These are phyloP conservation scores for Wickerhamomyces sydowiorum DNA, from an alignment of 805 yeast species.

Conservation along the genomic window DNA sequence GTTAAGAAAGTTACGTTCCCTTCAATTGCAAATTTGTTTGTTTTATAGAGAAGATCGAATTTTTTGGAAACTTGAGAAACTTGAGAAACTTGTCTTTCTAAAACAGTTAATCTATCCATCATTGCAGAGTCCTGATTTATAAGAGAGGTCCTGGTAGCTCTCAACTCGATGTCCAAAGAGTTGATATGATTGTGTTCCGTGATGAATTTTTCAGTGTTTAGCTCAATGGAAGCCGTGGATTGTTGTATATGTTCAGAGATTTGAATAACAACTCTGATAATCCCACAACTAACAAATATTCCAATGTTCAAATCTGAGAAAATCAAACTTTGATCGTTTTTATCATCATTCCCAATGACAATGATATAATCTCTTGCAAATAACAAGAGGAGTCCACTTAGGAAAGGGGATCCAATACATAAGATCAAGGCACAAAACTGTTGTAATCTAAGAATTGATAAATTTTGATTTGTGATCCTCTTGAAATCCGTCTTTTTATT, in stretches of 20 bases:
- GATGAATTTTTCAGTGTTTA: conserved; percentile 7
- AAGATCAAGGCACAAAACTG: conserved; percentile 20
- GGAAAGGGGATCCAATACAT: conserved; percentile 24
- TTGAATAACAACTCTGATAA: conserved; percentile 22
- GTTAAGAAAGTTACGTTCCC: conserved; percentile 7
- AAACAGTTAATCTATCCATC: not conserved
- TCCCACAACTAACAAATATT: conserved; percentile 30
- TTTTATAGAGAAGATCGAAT: conserved; percentile 11
- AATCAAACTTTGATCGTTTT: conserved; percentile 13
- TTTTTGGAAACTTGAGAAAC: conserved; percentile 1
- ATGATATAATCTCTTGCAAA: conserved; percentile 24
- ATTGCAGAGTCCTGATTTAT: not conserved
- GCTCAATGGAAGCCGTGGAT: conserved; percentile 14
- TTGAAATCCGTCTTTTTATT: not conserved
- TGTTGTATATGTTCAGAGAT: conserved; percentile 13
- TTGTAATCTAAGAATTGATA: conserved; percentile 8
- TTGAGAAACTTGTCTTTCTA: conserved; percentile 4
- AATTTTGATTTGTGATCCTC: conserved; percentile 1
- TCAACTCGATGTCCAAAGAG: not conserved
- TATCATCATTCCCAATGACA: conserved; percentile 23
- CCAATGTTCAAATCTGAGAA: conserved; percentile 33
- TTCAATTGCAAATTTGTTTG: conserved; percentile 11
- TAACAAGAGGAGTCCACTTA: conserved; percentile 25
- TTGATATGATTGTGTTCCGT: not conserved
- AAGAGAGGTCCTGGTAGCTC: not conserved